A percentile compares a stretch with the other conserved stretches of the same genome.
These are phyloP conservation scores for Penicillium chermesinum DNA, from an alignment of 495 filamentous ascomycete species.

Conservation along the genomic window DNA sequence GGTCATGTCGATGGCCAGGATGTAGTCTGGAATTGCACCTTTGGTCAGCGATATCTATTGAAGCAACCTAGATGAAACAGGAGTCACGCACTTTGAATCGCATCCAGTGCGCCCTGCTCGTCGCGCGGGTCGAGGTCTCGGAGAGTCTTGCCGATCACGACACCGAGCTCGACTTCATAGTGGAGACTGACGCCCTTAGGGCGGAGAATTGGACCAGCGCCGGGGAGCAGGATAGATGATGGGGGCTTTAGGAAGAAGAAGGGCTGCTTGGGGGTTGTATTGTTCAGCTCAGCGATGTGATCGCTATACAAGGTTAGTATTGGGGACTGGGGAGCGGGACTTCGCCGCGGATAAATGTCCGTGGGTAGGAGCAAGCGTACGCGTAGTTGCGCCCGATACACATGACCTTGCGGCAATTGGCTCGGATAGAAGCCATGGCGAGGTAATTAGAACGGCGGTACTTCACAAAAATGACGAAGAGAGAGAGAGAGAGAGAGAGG, in stretches of 20 bases:
- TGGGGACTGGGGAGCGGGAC: slow-evolving; percentile 1
- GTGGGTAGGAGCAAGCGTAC: slow-evolving; percentile 48
- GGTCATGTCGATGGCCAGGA: slow-evolving; percentile 89
- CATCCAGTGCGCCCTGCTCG: slow-evolving; percentile 48
- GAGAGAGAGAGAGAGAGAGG: not conserved
- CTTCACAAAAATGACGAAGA: no score
- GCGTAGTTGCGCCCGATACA: slow-evolving; percentile 98
- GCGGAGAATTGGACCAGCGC: slow-evolving; percentile 73
- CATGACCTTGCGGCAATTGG: slow-evolving; percentile 78
- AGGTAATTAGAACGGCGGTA: not conserved
- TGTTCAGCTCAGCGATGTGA: slow-evolving; percentile 91
- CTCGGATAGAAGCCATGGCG: slow-evolving; percentile 37
- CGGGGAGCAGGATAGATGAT: slow-evolving; percentile 71
- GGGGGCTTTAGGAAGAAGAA: slow-evolving; percentile 99
- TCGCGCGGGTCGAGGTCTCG: slow-evolving; percentile 64
- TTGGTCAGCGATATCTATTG: not conserved
- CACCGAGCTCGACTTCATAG: slow-evolving; percentile 90
- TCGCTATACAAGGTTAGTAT: slow-evolving; percentile 52
- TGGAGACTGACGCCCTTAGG: slow-evolving; percentile 79
- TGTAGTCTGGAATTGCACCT: slow-evolving; percentile 53
- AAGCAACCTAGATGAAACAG: no score
- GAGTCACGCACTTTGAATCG: slow-evolving; percentile 41
- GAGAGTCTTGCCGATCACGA: slow-evolving; percentile 75
- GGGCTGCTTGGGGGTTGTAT: slow-evolving; percentile 75
- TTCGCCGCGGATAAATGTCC: not conserved